These are phyloP conservation scores for Daldinia grandis DNA, from an alignment of 495 filamentous ascomycete genomes.

Conservation along the genomic window DNA sequence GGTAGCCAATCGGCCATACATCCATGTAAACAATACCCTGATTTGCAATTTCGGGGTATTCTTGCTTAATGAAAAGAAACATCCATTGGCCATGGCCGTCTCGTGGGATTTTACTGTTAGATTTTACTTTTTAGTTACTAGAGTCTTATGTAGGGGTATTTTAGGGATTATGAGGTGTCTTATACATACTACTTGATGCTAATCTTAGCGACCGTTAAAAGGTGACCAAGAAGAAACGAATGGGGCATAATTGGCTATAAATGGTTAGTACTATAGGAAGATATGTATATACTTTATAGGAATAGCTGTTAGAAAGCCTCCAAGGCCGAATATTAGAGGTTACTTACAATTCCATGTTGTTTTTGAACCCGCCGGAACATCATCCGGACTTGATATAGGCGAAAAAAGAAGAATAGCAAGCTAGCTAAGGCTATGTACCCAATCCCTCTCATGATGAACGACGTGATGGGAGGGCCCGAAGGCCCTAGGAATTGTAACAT, in stretches of 20 bases:
- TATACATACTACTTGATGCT: constrained; percentile 18
- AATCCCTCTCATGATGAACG: constrained; percentile 8
- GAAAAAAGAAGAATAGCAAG: constrained; percentile 38
- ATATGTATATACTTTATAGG: neutral
- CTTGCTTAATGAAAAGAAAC: constrained; percentile 25
- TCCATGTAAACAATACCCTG: constrained; percentile 54
- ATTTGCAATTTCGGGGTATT: constrained; percentile 41
- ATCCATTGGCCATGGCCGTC: constrained; percentile 38
- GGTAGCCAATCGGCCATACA: constrained; percentile 52
- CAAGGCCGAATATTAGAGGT: neutral
- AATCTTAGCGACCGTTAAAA: constrained; percentile 41
- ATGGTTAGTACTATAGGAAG: constrained; percentile 6
- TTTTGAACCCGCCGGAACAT: constrained; percentile 40
- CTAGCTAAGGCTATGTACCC: constrained; percentile 24
- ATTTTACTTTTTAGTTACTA: neutral
- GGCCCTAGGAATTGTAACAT: constrained; percentile 19
- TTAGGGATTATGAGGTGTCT: neutral
- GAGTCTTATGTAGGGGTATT: neutral
- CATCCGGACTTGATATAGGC: constrained; percentile 40
- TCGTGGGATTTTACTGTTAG: constrained; percentile 26
- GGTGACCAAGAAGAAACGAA: constrained; percentile 51
- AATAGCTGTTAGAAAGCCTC: neutral
- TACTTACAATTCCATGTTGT: constrained; percentile 43
- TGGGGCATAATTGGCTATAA: constrained; percentile 50
- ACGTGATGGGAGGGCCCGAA: constrained; percentile 8